Evolutionary conservation across 140 eudicot genomes (phyloP).

Genomic region (Anethum foeniculum): DNA sequence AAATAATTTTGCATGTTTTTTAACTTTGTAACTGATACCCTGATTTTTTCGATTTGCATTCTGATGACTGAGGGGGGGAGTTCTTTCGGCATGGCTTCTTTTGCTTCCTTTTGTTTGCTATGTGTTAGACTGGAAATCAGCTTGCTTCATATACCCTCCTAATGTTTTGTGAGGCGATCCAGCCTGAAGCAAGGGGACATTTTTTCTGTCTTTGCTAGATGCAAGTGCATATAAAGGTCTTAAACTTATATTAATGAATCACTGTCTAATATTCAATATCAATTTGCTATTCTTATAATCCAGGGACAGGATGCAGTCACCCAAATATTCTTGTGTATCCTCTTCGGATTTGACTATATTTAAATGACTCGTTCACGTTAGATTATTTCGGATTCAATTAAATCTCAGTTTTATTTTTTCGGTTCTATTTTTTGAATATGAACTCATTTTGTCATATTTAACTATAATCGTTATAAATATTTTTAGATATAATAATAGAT

Average conservation of each 20-base stretch:
- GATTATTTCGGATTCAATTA: too few species aligned
- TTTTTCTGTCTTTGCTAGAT: neutral
- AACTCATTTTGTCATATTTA: too few species aligned
- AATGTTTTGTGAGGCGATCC: too few species aligned
- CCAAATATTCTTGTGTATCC: neutral
- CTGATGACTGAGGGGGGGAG: neutral
- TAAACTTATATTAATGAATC: neutral
- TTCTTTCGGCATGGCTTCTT: neutral
- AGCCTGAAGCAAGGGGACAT: neutral
- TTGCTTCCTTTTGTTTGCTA: neutral
- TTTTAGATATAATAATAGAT: too few species aligned
- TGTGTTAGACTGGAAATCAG: neutral
- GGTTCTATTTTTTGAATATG: too few species aligned
- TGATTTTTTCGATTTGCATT: neutral
- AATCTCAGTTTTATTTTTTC: too few species aligned
- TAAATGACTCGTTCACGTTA: too few species aligned
- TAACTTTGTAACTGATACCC: neutral
- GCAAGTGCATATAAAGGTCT: neutral
- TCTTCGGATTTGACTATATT: too few species aligned
- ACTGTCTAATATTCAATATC: neutral
- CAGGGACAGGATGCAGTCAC: neutral
- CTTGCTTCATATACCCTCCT: neutral
- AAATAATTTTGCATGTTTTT: neutral
- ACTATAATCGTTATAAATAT: too few species aligned
- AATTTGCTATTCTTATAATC: neutral